phyloP scores from a whole-genome alignment of 768 basidiomycete species.

The Trichaptum fuscoviolaceum region DNA sequence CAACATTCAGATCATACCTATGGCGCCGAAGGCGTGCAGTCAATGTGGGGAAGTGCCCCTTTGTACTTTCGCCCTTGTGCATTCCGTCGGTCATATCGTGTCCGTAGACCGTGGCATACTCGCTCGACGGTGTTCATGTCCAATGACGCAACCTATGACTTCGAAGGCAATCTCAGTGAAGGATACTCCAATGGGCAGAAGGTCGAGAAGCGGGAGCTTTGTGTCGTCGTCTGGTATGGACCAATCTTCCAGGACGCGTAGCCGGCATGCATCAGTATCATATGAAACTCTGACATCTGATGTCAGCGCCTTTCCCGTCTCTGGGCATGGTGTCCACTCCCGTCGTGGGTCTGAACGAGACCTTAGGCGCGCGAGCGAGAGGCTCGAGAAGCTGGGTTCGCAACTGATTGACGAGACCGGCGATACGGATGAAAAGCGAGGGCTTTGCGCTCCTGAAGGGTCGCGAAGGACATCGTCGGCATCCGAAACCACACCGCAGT shows the following conservation, averaged over 20 bases:
- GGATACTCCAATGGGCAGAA: constrained; percentile 40
- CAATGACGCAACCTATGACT: constrained; percentile 38
- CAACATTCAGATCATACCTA: constrained; percentile 54
- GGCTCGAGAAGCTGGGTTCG: constrained; percentile 21
- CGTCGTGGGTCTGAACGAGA: constrained; percentile 71
- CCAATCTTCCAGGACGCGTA: constrained; percentile 45
- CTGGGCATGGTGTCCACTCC: constrained; percentile 73
- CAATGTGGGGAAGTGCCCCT: constrained; percentile 64
- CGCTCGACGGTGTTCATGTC: constrained; percentile 63
- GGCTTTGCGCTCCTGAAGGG: constrained; percentile 15
- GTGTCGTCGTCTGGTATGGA: constrained; percentile 35
- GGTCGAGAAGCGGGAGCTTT: constrained; percentile 61
- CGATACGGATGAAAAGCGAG: constrained; percentile 28
- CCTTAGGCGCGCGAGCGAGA: constrained; percentile 44
- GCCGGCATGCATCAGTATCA: constrained; percentile 39
- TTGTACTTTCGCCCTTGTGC: constrained; percentile 60
- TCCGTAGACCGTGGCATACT: constrained; percentile 61
- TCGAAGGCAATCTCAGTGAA: constrained; percentile 33
- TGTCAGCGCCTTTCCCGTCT: constrained; percentile 65
- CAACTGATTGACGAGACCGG: constrained; percentile 39
- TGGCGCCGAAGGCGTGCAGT: constrained; percentile 52
- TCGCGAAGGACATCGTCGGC: constrained; percentile 36
- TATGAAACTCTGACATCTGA: constrained; percentile 34
- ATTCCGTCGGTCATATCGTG: constrained; percentile 61
- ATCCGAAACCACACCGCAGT: constrained; percentile 11